phyloP scores from a whole-genome alignment of 2,329 filamentous ascomycete species.

The Penicillium oxalicum region DNA sequence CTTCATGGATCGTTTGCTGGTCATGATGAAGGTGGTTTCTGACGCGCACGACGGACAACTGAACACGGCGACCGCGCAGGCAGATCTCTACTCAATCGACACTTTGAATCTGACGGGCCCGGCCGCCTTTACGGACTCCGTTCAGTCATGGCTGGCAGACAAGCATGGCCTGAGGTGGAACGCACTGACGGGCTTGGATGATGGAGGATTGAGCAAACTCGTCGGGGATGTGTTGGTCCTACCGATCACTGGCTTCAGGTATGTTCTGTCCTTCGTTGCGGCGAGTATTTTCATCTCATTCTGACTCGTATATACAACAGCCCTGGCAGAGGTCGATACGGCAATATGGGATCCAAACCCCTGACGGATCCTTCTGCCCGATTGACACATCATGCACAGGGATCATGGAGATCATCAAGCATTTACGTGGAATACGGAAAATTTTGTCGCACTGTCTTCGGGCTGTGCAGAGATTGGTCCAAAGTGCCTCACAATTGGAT shows the following conservation, averaged over 20 bases:
- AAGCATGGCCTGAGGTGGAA: neutral
- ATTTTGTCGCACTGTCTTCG: constrained; percentile 1
- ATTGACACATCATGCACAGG: neutral
- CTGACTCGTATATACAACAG: neutral
- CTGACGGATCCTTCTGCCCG: neutral
- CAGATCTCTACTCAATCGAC: neutral
- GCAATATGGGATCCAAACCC: constrained; percentile 2
- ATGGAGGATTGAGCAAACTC: neutral
- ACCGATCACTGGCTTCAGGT: constrained; percentile 1
- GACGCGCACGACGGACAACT: neutral
- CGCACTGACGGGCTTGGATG: neutral
- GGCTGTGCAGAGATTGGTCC: neutral
- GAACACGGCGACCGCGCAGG: neutral
- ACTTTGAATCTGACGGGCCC: neutral
- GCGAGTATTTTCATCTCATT: too few species aligned
- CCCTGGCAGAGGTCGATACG: neutral
- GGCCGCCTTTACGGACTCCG: neutral
- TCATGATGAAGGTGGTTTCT: neutral
- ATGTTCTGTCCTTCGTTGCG: neutral
- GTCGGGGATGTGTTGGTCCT: constrained; percentile 1
- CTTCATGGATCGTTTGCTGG: neutral
- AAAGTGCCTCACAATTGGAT: constrained; percentile 2
- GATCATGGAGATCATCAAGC: constrained; percentile 1
- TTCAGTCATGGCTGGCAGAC: neutral
- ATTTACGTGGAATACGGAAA: constrained; percentile 1